Evolutionary conservation across 2,329 filamentous ascomycete genomes (phyloP), one percentile per base, ranked within the genome.

Genomic region (Ophiognomonia clavigignenti-juglandacearum): DNA sequence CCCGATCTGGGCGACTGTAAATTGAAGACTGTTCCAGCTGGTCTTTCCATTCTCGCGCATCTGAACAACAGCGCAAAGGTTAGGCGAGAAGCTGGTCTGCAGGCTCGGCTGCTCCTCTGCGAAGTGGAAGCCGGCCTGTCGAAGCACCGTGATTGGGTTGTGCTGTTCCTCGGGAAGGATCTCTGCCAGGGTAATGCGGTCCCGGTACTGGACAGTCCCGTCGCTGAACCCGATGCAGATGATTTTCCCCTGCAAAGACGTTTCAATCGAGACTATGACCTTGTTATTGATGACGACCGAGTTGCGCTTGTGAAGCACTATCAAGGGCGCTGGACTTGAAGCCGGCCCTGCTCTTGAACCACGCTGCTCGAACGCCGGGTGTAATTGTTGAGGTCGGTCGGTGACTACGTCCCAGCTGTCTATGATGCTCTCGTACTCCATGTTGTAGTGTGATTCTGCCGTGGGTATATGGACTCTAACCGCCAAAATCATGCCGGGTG

Each of bases 331-430:
- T 14, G 42, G 65, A 48, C 39, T 73, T 79, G 58, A 79, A 81
- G 58, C 80, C 16, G 53, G 38, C 81, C 56, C 85, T 80, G 36
- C 63, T 63, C 52, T 59, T 9, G 76, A 74, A 7, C 82, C 80
- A 22, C 93, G 73, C 56, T 91, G 85, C 54, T 89, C 85, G 61
- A 95, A 92, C 11, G 85, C 85, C 2, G 83, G 69, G 60, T 93
- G 86, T 7, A 95, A 68, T 9, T 69, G 73, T 53, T 85, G 80
- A n/a, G 76, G 67, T 39, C 80, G 74, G 26, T 86, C 81, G 26
- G 77, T 74, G 9, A 92, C 63, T 13, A 95, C 69, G 56, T 93
- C 85, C 92, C 92, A 97, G 52, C 86, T 79, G 53, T 89, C 83
- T 52, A 97, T 74, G 34, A 91, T 78, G 55, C 84, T 95, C 56